Conservation (phyloP, 2,329 filamentous ascomycete genomes). For the Rhinocladiella similis region DNA sequence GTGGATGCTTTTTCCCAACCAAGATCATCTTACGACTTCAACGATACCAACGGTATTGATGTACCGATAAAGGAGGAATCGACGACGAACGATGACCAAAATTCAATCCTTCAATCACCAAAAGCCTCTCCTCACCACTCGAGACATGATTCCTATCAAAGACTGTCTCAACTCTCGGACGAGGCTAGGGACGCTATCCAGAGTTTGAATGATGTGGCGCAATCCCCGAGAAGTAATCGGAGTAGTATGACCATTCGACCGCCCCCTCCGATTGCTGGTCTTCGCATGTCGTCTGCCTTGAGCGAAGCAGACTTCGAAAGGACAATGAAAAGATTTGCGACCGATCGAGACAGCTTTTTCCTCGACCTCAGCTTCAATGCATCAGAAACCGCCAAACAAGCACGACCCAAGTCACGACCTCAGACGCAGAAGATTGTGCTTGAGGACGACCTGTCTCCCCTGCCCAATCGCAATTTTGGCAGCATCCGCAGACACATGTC, state of each 20-base stretch:
- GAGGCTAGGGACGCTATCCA: conserved; percentile 45
- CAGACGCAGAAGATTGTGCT: conserved; percentile 78
- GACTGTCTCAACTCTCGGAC: conserved; percentile 36
- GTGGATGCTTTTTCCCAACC: conserved; percentile 39
- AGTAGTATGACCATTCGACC: conserved; percentile 61
- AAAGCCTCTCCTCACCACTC: conserved; percentile 41
- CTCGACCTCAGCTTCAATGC: conserved; percentile 89
- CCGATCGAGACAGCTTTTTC: conserved; percentile 90
- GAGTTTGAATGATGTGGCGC: conserved; percentile 51
- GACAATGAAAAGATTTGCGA: conserved; percentile 89
- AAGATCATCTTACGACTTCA: conserved; percentile 33
- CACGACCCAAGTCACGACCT: conserved; percentile 44
- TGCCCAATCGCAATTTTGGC: conserved; percentile 65
- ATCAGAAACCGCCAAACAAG: conserved; percentile 57
- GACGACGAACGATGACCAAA: conserved; percentile 54
- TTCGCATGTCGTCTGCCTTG: conserved; percentile 42
- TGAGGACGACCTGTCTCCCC: conserved; percentile 60
- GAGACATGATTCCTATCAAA: conserved; percentile 42
- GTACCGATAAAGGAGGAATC: conserved; percentile 59
- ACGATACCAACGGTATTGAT: conserved; percentile 39
- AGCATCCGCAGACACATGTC: conserved; percentile 92
- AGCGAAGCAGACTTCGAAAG: conserved; percentile 90
- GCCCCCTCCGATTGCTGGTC: conserved; percentile 29
- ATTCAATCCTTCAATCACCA: conserved; percentile 36
- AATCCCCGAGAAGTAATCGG: conserved; percentile 58